Base-by-base conservation (phyloP, 169 alveolate species). In the Cryptosporidium parvum region DNA sequence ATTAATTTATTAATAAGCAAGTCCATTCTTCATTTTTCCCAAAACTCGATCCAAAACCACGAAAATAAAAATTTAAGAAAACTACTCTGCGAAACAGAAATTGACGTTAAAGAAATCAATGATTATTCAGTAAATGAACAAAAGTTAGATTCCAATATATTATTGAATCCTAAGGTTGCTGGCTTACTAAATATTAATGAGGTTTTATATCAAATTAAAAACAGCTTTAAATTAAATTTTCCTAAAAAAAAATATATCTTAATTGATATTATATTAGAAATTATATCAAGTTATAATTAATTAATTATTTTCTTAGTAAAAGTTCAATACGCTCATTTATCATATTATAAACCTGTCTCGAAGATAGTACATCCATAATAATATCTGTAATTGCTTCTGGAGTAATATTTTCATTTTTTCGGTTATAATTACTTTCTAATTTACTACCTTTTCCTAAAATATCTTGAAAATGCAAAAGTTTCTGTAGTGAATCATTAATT, bases 271-370 rank as follows among this genome's bases (percentile, higher is more conserved):
- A 59, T 73, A 45, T 16, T 39, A 18, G 52, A 53, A 23, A 65
- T 65, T 37, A 26, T 65, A 14, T 37, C 35, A 26, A 73, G 16
- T 33, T 14, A 29, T 6, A 73, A 45, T 21, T 29, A 58, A 68
- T 18, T 52, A 56, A 56, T 56, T 56, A 33, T 10, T 59, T 80
- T 44, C 59, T 59, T 8, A 80, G 33, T 80, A 80, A 80, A 23
- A 23, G 5, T 29, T 45, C 65, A 59, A 80, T 80, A 62, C 89
- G 89, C 39, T 80, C 67, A 44, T 67, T 42, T 45, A 80, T 80
- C 89, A 80, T 80, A 12, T 80, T 67, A 62, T 65, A 59, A 59
- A 80, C 89, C 52, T 80, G 80, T 37, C 51, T 62, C 37, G 89
- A 80, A 44, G 89, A 80, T 26, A 80, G 18, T 37, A 80, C 89